Evolutionary conservation across 257 asterid genomes (phyloP).

Genomic region (Striga asiatica): DNA sequence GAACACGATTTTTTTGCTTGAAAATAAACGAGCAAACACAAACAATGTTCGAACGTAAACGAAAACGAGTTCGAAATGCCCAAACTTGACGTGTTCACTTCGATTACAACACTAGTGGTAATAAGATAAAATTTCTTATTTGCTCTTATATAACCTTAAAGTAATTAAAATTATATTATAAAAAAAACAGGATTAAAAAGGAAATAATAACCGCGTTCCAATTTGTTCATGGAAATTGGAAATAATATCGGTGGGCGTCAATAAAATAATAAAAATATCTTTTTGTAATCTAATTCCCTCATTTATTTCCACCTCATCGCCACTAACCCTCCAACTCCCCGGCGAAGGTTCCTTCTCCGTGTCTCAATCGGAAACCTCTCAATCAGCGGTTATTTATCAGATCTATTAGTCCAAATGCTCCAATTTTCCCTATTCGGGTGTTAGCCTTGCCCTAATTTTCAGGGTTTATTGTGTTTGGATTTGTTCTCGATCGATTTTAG

Average conservation of each 20-base stretch:
- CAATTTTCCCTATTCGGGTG: too few relatives aligned
- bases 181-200: neutral
- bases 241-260: too few relatives aligned
- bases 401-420: constrained; percentile 14
- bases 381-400: constrained; percentile 3
- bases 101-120: too few relatives aligned
- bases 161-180: too few relatives aligned
- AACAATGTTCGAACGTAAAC: too few relatives aligned
- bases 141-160: too few relatives aligned
- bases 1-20: too few relatives aligned
- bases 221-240: neutral
- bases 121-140: too few relatives aligned
- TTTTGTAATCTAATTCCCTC: neutral
- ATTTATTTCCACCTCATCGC: constrained; percentile 26
- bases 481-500: constrained; percentile 6
- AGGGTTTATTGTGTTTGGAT: constrained; percentile 7
- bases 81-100: too few relatives aligned
- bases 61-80: too few relatives aligned
- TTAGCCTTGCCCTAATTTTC: neutral
- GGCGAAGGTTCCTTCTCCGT: constrained; percentile 14
- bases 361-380: constrained; percentile 17
- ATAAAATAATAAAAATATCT: constrained; percentile 13
- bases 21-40: too few relatives aligned
- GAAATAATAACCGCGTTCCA: neutral
- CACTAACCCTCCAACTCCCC: constrained; percentile 15